Percentiles rank a stretch among this genome's conserved stretches.
phyloP scores from a whole-genome alignment of 768 basidiomycete species.

The Russula griseocarnosa region DNA sequence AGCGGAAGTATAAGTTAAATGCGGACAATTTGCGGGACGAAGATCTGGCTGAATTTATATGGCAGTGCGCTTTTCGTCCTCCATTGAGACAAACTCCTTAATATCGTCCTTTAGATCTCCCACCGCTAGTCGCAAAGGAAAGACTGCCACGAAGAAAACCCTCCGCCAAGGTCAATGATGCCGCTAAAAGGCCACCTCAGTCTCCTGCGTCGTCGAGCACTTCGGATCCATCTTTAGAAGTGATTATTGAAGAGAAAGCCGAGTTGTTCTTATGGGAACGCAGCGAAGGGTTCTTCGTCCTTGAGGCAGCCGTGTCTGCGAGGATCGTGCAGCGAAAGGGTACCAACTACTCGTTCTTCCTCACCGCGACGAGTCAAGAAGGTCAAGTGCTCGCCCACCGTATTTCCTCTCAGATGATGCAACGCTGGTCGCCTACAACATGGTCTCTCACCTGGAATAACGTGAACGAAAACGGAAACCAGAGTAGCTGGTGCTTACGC shows the following conservation, averaged over 20 bases:
- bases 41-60: slow-evolving; percentile 76
- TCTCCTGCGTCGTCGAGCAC: slow-evolving; percentile 14
- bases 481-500: slow-evolving; percentile 79
- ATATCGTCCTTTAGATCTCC: slow-evolving; percentile 19
- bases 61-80: slow-evolving; percentile 53
- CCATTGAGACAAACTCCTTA: background rate
- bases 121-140: slow-evolving; percentile 16
- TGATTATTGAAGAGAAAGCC: slow-evolving; percentile 44
- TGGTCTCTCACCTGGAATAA: slow-evolving; percentile 89
- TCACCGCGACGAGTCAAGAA: slow-evolving; percentile 50
- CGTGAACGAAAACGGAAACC: slow-evolving; percentile 46
- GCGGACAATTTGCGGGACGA: slow-evolving; percentile 64
- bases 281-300: slow-evolving; percentile 46
- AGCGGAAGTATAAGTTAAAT: slow-evolving; percentile 76
- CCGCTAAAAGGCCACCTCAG: slow-evolving; percentile 5
- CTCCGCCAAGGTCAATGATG: slow-evolving; percentile 17
- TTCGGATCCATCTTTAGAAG: slow-evolving; percentile 26
- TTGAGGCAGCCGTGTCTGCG: slow-evolving; percentile 45
- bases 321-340: slow-evolving; percentile 48
- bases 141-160: slow-evolving; percentile 31
- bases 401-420: slow-evolving; percentile 66
- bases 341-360: slow-evolving; percentile 52
- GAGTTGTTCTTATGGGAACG: slow-evolving; percentile 62
- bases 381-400: slow-evolving; percentile 56
- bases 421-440: slow-evolving; percentile 57